Evolutionary conservation across 148 eudicot genomes (phyloP).

Genomic region (Hydrangea macrophylla): DNA sequence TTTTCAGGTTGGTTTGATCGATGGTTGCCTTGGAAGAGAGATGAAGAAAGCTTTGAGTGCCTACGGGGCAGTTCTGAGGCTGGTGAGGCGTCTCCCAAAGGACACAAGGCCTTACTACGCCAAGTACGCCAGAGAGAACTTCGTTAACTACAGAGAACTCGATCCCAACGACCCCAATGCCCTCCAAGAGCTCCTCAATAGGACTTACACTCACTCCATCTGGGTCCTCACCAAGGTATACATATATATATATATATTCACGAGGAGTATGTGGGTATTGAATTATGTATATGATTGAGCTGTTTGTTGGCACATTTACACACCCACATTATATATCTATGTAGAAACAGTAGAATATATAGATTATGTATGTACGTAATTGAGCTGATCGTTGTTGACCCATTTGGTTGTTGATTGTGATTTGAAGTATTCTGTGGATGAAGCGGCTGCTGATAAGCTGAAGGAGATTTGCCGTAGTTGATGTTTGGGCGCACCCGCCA

Average conservation of each 20-base stretch:
- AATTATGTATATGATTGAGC: too few species aligned
- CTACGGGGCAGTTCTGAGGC: constrained; percentile 72
- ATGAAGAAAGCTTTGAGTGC: constrained; percentile 68
- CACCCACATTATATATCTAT: too few species aligned
- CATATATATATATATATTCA: background rate
- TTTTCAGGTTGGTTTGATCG: too few species aligned
- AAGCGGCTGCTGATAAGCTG: constrained; percentile 61
- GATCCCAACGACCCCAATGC: constrained; percentile 52
- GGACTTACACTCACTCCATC: constrained; percentile 67
- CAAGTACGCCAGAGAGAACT: constrained; percentile 86
- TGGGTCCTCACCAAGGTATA: constrained; percentile 85
- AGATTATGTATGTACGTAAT: background rate
- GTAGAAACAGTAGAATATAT: background rate
- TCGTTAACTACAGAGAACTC: constrained; percentile 76
- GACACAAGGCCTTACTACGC: constrained; percentile 77
- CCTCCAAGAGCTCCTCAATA: constrained; percentile 57
- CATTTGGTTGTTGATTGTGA: background rate
- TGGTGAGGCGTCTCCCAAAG: constrained; percentile 65
- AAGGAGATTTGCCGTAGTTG: constrained; percentile 48
- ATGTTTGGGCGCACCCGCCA: constrained; percentile 22
- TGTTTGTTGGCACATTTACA: too few species aligned
- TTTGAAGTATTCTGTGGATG: constrained; percentile 67
- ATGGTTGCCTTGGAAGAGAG: constrained; percentile 21
- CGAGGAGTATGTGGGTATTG: too few species aligned
- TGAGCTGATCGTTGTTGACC: background rate